Conservation (phyloP, 257 asterid genomes). For the Verbena officinalis region DNA sequence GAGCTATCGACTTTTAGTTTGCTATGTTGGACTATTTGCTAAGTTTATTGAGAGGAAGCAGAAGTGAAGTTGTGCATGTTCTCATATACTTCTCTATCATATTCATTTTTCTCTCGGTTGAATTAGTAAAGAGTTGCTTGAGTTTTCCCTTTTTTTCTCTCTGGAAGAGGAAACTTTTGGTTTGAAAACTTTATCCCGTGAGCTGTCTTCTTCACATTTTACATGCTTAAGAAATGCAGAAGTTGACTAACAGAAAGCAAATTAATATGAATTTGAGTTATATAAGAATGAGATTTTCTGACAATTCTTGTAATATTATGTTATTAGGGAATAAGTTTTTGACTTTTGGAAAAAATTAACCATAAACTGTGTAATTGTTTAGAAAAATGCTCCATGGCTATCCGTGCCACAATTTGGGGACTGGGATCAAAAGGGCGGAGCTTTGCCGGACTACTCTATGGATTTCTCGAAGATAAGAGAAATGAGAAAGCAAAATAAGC, state of each 20-base stretch:
- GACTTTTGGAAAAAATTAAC: constrained; percentile 2
- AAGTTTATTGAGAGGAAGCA: not conserved
- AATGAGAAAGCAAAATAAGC: constrained; percentile 87
- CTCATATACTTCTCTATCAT: not conserved
- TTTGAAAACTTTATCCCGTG: constrained; percentile 3
- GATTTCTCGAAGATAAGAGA: constrained; percentile 87
- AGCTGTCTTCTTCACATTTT: too few relatives aligned
- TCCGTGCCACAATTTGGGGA: constrained; percentile 96
- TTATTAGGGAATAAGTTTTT: constrained; percentile 10
- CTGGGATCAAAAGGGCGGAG: constrained; percentile 84
- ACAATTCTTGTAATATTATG: not conserved
- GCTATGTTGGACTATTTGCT: not conserved
- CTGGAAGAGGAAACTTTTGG: constrained; percentile 15
- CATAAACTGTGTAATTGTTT: constrained; percentile 19
- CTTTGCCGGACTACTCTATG: constrained; percentile 80
- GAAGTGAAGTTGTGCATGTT: constrained; percentile 9
- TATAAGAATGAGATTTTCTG: constrained; percentile 22
- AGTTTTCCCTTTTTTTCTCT: not conserved
- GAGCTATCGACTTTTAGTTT: not conserved
- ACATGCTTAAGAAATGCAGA: constrained; percentile 14
- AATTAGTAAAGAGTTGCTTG: constrained; percentile 4
- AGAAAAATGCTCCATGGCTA: constrained; percentile 73
- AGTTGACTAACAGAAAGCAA: constrained; percentile 12
- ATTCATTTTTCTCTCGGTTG: constrained; percentile 15
- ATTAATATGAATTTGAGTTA: constrained; percentile 5